Percentiles rank a stretch among this genome's conserved stretches.
phyloP scores from a whole-genome alignment of 2,329 filamentous ascomycete genomes.

The Colletotrichum simmondsii region DNA sequence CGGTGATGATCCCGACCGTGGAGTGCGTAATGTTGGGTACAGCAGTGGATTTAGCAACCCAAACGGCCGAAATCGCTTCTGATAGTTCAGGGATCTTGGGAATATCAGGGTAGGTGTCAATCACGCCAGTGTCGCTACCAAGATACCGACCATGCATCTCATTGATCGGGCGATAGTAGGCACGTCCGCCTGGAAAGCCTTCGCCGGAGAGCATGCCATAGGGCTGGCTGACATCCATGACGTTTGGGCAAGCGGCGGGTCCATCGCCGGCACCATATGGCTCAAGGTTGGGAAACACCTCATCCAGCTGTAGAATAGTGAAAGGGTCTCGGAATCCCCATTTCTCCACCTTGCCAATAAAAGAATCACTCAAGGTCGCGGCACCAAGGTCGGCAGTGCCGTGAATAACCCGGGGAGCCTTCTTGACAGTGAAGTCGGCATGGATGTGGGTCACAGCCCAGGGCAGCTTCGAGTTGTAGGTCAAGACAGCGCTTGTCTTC shows the following conservation, averaged over 20 bases:
- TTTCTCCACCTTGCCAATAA: conserved; percentile 77
- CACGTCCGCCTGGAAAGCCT: conserved; percentile 84
- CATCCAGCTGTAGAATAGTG: conserved; percentile 80
- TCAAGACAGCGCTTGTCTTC: conserved; percentile 79
- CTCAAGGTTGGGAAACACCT: conserved; percentile 77
- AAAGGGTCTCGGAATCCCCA: conserved; percentile 86
- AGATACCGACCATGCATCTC: conserved; percentile 84
- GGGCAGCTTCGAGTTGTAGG: conserved; percentile 86
- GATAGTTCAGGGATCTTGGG: conserved; percentile 77
- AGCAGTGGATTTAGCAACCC: conserved; percentile 86
- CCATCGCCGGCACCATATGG: conserved; percentile 84
- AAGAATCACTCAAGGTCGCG: conserved; percentile 85
- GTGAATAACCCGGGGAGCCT: conserved; percentile 82
- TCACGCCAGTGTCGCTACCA: conserved; percentile 67
- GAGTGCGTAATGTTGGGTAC: conserved; percentile 80
- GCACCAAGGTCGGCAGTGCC: conserved; percentile 82
- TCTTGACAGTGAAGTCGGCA: conserved; percentile 78
- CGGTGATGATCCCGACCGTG: conserved; percentile 83
- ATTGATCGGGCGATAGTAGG: conserved; percentile 79
- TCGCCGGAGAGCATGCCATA: conserved; percentile 88
- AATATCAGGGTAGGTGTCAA: conserved; percentile 76
- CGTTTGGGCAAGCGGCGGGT: conserved; percentile 82
- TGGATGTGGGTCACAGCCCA: conserved; percentile 84
- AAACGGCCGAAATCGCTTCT: conserved; percentile 82
- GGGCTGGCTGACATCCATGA: conserved; percentile 89